phyloP scores from a whole-genome alignment of 768 basidiomycete genomes.

The Agaricus sinodeliciosus region DNA sequence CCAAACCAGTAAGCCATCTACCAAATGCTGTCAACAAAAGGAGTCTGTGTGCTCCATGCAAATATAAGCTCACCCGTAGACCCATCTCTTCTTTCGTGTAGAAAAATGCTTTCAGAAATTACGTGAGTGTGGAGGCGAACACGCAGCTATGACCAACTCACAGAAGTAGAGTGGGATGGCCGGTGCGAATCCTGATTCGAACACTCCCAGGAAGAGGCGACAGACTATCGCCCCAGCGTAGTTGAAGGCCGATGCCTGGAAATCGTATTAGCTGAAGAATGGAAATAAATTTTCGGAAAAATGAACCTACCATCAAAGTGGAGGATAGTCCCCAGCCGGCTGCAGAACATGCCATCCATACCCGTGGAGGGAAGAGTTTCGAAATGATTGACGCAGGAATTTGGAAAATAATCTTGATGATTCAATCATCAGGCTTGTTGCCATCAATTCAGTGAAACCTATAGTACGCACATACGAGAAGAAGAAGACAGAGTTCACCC shows the following conservation, averaged over 20 bases:
- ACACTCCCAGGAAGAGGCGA: constrained; percentile 62
- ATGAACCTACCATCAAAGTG: constrained; percentile 51
- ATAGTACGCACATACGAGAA: constrained; percentile 61
- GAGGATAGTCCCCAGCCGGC: constrained; percentile 76
- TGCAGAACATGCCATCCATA: constrained; percentile 60
- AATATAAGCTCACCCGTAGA: constrained; percentile 39
- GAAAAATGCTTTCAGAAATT: constrained; percentile 48
- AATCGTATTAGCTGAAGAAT: not conserved
- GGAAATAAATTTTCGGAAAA: not conserved
- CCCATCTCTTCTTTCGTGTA: constrained; percentile 75
- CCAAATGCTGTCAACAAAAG: not conserved
- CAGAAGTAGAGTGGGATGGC: constrained; percentile 76
- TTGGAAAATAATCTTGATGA: constrained; percentile 56
- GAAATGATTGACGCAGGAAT: constrained; percentile 59
- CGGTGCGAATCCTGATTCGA: constrained; percentile 75
- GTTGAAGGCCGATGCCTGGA: constrained; percentile 53
- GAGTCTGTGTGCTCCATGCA: not conserved
- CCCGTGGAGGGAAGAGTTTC: constrained; percentile 61
- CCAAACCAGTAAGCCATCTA: constrained; percentile 78
- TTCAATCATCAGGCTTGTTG: not conserved
- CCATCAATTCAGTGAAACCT: not conserved
- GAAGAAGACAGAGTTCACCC: constrained; percentile 73
- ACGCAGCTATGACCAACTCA: constrained; percentile 26
- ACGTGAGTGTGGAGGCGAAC: not conserved
- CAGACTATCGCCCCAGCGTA: constrained; percentile 52